Base-by-base conservation (phyloP, 2,329 filamentous ascomycete species). In the Arthrobotrys conoides region DNA sequence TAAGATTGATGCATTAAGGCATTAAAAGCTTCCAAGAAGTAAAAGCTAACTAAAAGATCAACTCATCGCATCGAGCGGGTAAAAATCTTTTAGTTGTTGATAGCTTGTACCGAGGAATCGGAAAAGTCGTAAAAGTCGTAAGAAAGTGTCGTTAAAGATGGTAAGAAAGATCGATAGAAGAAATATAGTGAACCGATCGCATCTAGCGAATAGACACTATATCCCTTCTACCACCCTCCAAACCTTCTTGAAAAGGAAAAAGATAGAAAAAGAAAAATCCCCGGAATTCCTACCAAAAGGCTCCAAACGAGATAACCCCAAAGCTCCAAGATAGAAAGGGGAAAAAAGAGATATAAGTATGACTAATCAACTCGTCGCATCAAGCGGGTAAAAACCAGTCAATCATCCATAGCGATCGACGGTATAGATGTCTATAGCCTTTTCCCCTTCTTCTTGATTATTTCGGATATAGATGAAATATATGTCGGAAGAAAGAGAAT, bases 61-160 rank as follows among this genome's bases (percentile, higher is more conserved):
- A 72, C 69, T 72, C 69, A 18, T 72, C 69, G 61, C 69, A 72
- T 53, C 61, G 27, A 53, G 69, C 69, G 69, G 69, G 59, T 72
- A 72, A 72, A 73, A 64, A 73, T 16, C 44, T 18, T 22, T 20
- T 10, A 53, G 46, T 53, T 38, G 6, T 14, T n/a, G 44, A 30
- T 49, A 14, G 27, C 22, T 16, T 20, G n/a, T 12, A 38, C 12
- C 51, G 5, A 27, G 30, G 14, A 30, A n/a, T 30, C 2, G 30
- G 14, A 30, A 38, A 38, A 8, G 9, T 30, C 22, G 14, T 22
- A 30, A 30, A 3, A n/a, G n/a, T 38, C 48, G 20, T 67, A 22
- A 22, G n/a, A 61, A 18, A 41, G 38, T 16, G 27, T 59, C 53
- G 30, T 36, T 6, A 59, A 22, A 27, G 36, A 12, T 51, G 4